Evolutionary conservation across 2,329 filamentous ascomycete species (phyloP), one percentile per base, ranked within the genome.

Genomic region (Fusarium subglutinans): DNA sequence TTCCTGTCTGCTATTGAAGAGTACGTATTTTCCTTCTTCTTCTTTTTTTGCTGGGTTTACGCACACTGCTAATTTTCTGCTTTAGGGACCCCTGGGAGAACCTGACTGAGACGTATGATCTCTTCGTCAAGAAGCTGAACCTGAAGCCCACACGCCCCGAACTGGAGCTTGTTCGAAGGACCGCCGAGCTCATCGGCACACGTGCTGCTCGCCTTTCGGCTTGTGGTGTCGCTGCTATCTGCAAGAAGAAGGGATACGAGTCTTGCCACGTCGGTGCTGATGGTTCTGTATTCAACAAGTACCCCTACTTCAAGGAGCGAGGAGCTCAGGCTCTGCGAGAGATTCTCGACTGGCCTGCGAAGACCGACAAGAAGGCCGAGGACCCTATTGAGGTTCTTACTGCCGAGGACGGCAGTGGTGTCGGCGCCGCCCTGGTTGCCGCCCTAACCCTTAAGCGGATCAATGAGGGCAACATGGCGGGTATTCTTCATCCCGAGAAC

Each of bases 211-310:
- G 96, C 71, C 90, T 99, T 60, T 98, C 95, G 22, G 92, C 96
- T 33, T 98, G 96, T 80, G 96, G 96, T 84, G 94, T 99, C 62
- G 95, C 96, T 18, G 96, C 96, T 66, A 98, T 99, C 80, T 95
- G 93, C 89, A 97, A 92, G 86, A 98, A 98, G 91, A 98, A 98
- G 90, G 89, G 90, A 76, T 96, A 95, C 83, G 85, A 93, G 80
- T 89, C 90, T 43, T 97, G 94, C 86, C 96, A 98, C 83, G 96
- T 99, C 47, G 96, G 96, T 78, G 96, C 96, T 58, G 96, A 99
- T 81, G 96, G 96, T 43, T 97, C 94, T 24, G 96, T 99, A 62
- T 99, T 99, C 87, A 98, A 98, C 89, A 98, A 98, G 83, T 99
- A 99, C 85, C 96, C 96, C 18, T 93, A 98, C 85, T 99, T 99